Conservation (phyloP, 208 protist species). For the Strigomonas culicis region DNA sequence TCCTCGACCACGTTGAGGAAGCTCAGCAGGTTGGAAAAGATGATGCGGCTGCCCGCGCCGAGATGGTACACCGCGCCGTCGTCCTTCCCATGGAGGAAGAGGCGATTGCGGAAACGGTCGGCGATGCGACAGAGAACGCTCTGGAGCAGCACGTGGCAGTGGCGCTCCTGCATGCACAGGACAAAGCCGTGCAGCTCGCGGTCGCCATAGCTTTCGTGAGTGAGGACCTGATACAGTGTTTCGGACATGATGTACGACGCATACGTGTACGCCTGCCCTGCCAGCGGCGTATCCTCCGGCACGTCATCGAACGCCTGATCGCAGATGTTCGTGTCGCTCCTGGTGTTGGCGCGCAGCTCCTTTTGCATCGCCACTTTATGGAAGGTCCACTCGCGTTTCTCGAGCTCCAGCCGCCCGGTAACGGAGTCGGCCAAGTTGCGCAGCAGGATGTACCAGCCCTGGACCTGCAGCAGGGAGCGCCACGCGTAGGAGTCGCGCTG, state of each 20-base stretch:
- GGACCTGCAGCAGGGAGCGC: slow-evolving; percentile 48
- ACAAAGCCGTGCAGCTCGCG: slow-evolving; percentile 59
- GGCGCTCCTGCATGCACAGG: slow-evolving; percentile 36
- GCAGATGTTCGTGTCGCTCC: not conserved
- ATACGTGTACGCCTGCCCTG: slow-evolving; percentile 1
- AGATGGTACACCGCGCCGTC: slow-evolving; percentile 5
- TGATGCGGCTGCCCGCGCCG: slow-evolving; percentile 32
- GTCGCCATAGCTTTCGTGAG: slow-evolving; percentile 65
- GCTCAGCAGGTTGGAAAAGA: slow-evolving; percentile 43
- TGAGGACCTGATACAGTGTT: slow-evolving; percentile 53
- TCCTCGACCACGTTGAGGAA: slow-evolving; percentile 60
- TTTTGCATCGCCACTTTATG: not conserved
- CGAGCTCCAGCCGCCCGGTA: not conserved
- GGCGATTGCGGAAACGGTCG: slow-evolving; percentile 37
- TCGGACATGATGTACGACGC: slow-evolving; percentile 42
- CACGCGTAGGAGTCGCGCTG: slow-evolving; percentile 54
- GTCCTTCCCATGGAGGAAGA: slow-evolving; percentile 12
- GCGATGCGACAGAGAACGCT: slow-evolving; percentile 50
- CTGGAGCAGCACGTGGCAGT: slow-evolving; percentile 27
- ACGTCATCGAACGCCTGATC: not conserved
- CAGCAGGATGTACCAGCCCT: slow-evolving; percentile 66
- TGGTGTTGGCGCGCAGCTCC: not conserved
- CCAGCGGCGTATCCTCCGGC: not conserved
- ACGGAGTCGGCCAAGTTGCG: slow-evolving; percentile 13
- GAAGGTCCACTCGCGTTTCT: not conserved